Conservation (phyloP, 2,329 filamentous ascomycete genomes). For the Aspergillus sp. region DNA sequence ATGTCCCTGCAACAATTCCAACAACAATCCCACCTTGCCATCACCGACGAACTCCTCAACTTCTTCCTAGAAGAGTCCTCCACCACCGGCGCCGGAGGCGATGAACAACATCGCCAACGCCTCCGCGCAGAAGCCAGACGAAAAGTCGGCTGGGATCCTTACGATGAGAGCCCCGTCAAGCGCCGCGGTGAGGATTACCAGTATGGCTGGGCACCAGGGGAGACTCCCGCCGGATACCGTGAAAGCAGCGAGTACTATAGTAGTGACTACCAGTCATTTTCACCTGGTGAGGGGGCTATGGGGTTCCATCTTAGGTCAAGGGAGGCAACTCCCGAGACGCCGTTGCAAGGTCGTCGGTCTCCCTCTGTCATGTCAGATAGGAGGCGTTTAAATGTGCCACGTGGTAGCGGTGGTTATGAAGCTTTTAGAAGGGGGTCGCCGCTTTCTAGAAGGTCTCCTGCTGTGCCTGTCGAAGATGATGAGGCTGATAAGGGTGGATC, state of each 20-base stretch:
- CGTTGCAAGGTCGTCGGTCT: constrained; percentile 14
- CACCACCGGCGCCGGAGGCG: constrained; percentile 56
- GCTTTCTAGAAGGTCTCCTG: constrained; percentile 24
- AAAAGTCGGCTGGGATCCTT: constrained; percentile 62
- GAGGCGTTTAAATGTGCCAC: constrained; percentile 14
- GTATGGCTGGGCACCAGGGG: constrained; percentile 22
- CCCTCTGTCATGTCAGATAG: constrained; percentile 13
- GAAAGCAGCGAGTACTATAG: constrained; percentile 14
- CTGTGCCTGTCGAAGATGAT: constrained; percentile 15
- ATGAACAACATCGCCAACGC: constrained; percentile 52
- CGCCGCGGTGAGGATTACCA: constrained; percentile 58
- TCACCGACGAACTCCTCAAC: constrained; percentile 78
- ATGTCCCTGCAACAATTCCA: constrained; percentile 86
- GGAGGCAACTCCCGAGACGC: constrained; percentile 26
- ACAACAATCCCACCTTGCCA: constrained; percentile 78
- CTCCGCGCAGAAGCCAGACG: constrained; percentile 53
- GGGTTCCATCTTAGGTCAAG: constrained; percentile 24
- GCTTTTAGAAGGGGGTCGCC: constrained; percentile 23
- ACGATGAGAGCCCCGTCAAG: constrained; percentile 63
- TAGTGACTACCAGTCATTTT: constrained; percentile 18
- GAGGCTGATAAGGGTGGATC: constrained; percentile 1
- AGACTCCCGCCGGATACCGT: constrained; percentile 15
- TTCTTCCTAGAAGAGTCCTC: constrained; percentile 72
- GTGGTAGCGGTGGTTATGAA: constrained; percentile 13
- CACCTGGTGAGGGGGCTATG: constrained; percentile 18